Evolutionary conservation across 2,329 filamentous ascomycete genomes (phyloP), one percentile per base, ranked within the genome.

Genomic region (Dothistroma septosporum): DNA sequence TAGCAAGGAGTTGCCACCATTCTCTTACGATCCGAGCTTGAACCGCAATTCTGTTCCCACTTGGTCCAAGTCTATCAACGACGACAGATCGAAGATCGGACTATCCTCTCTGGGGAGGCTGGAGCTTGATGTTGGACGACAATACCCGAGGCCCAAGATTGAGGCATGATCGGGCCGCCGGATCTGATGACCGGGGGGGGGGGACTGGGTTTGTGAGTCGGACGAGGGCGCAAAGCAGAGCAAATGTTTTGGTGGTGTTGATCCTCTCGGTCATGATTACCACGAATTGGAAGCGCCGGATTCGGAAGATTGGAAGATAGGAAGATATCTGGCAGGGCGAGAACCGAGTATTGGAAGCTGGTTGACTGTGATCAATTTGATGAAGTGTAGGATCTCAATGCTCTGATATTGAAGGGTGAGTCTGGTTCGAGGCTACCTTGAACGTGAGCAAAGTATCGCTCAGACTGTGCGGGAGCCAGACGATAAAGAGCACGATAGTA

Each of bases 31-130:
- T 19, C 54, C 54, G n/a, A 56, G 33, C n/a, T 28, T 56, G 19
- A 56, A 56, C 32, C 35, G 54, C 9, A 56, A 4, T 11, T 56
- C 54, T 19, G 54, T 56, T 9, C 54, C 41, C 24, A n/a, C 11
- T 8, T 24, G 48, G 54, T 46, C 31, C 22, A n/a, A 31, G 1
- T 31, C 35, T 8, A 4, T 56, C 7, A 56, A 56, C 24, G 9
- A 10, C 6, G 7, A n/a, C 14, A 47, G 54, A 24, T 10, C 9
- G 12, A 22, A 46, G 28, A 19, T 21, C n/a, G 22, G 37, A 24
- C 24, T 56, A 12, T 6, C 4, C 7, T 22, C 33, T 28, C 16
- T 48, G 21, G 11, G 32, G 5, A 21, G 28, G 35, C 33, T 56
- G 19, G 37, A 46, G 7, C 10, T 48, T 24, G 31, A 31, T 24